Conservation (phyloP, 495 filamentous ascomycete species). For the Penicillium manginii region DNA sequence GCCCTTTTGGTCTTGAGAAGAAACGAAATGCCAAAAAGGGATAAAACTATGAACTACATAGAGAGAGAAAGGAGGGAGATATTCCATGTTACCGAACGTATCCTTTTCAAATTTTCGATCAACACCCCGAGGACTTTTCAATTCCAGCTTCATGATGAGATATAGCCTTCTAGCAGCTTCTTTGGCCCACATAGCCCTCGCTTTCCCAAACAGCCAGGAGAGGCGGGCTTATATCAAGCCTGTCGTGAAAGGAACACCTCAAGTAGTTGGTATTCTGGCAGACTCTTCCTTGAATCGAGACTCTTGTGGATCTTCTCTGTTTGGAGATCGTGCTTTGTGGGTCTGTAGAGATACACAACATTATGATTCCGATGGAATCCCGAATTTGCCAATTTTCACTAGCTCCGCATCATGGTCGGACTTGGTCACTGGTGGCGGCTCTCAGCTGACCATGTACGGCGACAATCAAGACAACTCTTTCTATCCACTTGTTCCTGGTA, state of each 20-base stretch:
- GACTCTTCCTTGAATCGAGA: constrained; percentile 34
- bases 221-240: constrained; percentile 4
- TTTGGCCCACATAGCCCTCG: neutral
- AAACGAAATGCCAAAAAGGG: neutral
- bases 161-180: neutral
- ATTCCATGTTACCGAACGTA: neutral
- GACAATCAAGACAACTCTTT: constrained; percentile 26
- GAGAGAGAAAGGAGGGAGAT: neutral
- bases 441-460: constrained; percentile 23
- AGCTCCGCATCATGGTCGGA: constrained; percentile 29
- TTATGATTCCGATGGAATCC: constrained; percentile 19
- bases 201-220: neutral
- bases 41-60: neutral
- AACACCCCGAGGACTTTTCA: neutral
- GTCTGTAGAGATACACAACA: constrained; percentile 33
- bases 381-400: constrained; percentile 22
- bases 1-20: neutral
- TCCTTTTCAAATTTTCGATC: neutral
- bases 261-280: constrained; percentile 31
- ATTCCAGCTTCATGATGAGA: neutral
- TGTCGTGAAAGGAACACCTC: constrained; percentile 12
- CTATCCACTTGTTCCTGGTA: constrained; percentile 24
- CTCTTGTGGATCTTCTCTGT: constrained; percentile 30
- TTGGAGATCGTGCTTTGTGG: constrained; percentile 32
- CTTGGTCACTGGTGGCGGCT: constrained; percentile 15